Percentiles rank a stretch among this genome's conserved stretches.
These are phyloP conservation scores for Fusarium armeniacum DNA, from an alignment of 2,329 filamentous ascomycete genomes.

Conservation along the genomic window DNA sequence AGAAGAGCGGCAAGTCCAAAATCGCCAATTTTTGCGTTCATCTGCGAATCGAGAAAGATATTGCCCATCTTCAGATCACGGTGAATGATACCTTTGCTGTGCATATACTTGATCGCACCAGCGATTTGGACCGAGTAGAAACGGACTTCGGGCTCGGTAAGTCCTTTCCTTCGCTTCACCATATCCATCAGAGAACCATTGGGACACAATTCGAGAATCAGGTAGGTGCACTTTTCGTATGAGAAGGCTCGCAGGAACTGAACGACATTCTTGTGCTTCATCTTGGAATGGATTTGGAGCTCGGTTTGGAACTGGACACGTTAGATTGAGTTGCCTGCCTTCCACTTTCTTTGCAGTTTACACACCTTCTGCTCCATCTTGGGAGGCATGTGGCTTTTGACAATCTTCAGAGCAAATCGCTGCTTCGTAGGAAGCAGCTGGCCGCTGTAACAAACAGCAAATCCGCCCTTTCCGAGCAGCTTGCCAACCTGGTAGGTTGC, in stretches of 20 bases:
- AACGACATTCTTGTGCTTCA: constrained; percentile 95
- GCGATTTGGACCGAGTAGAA: constrained; percentile 96
- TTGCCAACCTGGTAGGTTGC: constrained; percentile 81
- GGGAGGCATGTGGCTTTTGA: constrained; percentile 83
- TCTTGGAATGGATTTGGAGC: constrained; percentile 97
- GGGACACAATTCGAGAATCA: constrained; percentile 92
- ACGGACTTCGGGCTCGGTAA: constrained; percentile 94
- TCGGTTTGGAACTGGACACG: constrained; percentile 77
- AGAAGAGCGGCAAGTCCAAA: constrained; percentile 94
- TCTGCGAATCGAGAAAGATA: constrained; percentile 91
- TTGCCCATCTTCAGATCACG: constrained; percentile 98
- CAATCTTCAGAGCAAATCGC: constrained; percentile 83
- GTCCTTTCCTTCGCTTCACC: constrained; percentile 89
- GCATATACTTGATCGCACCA: constrained; percentile 98
- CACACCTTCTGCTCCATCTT: constrained; percentile 87
- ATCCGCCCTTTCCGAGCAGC: constrained; percentile 83
- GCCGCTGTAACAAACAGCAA: constrained; percentile 84
- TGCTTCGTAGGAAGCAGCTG: constrained; percentile 75
- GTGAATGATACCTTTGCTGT: constrained; percentile 95
- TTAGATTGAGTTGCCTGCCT: constrained; percentile 33
- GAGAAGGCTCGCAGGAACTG: constrained; percentile 95
- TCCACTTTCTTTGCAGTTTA: background rate
- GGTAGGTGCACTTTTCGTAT: constrained; percentile 89
- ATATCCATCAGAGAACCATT: constrained; percentile 98
- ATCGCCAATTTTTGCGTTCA: constrained; percentile 99